These are phyloP conservation scores for Linum lewisii DNA, from an alignment of 345 rosid species.

Conservation along the genomic window DNA sequence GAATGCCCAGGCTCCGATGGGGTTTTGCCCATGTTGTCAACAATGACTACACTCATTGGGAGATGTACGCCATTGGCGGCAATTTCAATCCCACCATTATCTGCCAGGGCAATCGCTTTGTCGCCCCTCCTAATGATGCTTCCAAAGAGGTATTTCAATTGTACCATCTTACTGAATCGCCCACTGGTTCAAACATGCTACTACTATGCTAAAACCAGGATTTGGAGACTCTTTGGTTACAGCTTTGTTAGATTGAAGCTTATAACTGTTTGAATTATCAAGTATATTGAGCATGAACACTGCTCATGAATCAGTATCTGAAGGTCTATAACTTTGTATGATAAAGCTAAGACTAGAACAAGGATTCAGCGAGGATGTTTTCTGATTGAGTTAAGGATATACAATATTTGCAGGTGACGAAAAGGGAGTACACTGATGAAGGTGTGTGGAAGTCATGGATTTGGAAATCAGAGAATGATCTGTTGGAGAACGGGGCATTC, in stretches of 20 bases:
- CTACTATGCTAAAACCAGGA: too few relatives aligned
- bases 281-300: too few relatives aligned
- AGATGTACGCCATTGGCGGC: constrained; percentile 51
- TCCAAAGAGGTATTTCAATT: constrained; percentile 35
- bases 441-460: constrained; percentile 47
- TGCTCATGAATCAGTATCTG: too few relatives aligned
- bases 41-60: constrained; percentile 41
- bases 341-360: too few relatives aligned
- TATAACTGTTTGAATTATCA: too few relatives aligned
- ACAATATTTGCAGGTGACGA: constrained; percentile 32
- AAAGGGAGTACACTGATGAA: constrained; percentile 36
- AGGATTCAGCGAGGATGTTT: too few relatives aligned
- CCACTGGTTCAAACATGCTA: not conserved
- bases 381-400: not conserved
- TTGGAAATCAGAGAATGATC: constrained; percentile 68
- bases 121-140: constrained; percentile 20
- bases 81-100: constrained; percentile 35
- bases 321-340: too few relatives aligned
- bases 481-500: constrained; percentile 55
- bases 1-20: constrained; percentile 37
- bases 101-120: constrained; percentile 49
- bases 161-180: too few relatives aligned
- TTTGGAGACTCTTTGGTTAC: too few relatives aligned
- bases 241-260: too few relatives aligned
- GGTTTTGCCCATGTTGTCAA: constrained; percentile 33